Evolutionary conservation across 345 rosid genomes (phyloP), one percentile per base, ranked within the genome.

Genomic region (Balakata baccata): DNA sequence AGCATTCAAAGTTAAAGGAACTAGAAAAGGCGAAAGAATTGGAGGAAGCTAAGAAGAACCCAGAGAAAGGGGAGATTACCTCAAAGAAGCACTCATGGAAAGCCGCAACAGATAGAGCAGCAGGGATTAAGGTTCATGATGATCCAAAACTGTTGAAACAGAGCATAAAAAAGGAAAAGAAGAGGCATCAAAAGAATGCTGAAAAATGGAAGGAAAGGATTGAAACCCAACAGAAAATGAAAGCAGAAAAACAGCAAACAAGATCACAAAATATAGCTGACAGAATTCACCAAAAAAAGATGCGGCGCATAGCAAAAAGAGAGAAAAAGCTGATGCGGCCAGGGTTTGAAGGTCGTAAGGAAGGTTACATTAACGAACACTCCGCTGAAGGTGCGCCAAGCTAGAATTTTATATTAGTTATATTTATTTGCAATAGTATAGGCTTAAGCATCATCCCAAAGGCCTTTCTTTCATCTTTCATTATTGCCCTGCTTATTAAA

Each of bases 291-390:
- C 85, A 90, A 74, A 94, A 92, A 77, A 94, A 92, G 88, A 41
- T 22, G 86, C 79, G 93, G 20, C 77, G 84, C 70, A 90, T 92
- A 29, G 96, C 89, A 0, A 94, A 90, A 80, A 85, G 99, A 68
- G 97, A 95, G 90, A 94, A 90, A 73, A 90, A 92, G 85, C 91
- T 92, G 60, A 38, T 88, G 75, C 82, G 96, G 63, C 95, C 98
- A 9, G 97, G 98, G n/a, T 90, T 92, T 76, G 97, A 89, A 89
- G 98, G 97, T 64, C 92, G 92, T 39, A 78, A 77, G 71, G 81
- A 78, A 50, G 83, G 84, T 22, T 82, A 59, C 59, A 70, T 85
- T 53, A 82, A 82, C 54, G 69, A 52, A 56, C 25, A 53, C 57
- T 56, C 75, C 3, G 74, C 71, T 37, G 75, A 20, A 41, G 58